phyloP scores from a whole-genome alignment of 2,329 filamentous ascomycete genomes.

The Daldinia sp. region DNA sequence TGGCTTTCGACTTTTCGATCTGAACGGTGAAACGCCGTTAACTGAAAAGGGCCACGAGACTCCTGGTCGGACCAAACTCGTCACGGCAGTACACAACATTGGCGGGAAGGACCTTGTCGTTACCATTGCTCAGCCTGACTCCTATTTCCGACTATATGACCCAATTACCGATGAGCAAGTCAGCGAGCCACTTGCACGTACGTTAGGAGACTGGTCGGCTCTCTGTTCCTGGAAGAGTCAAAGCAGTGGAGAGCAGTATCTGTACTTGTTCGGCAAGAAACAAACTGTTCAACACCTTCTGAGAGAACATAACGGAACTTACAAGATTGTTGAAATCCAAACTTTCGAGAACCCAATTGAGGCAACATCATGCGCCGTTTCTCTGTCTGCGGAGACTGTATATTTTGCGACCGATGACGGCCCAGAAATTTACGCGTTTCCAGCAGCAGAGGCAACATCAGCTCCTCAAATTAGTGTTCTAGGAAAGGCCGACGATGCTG shows the following conservation, averaged over 20 bases:
- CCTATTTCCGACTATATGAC: constrained; percentile 57
- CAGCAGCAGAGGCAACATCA: constrained; percentile 55
- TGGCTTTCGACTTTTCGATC: constrained; percentile 56
- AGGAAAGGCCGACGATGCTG: constrained; percentile 54
- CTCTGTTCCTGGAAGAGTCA: constrained; percentile 60
- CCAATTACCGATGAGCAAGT: constrained; percentile 51
- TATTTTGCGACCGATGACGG: constrained; percentile 58
- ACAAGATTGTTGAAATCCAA: constrained; percentile 59
- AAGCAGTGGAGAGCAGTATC: constrained; percentile 56
- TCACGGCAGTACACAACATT: constrained; percentile 56
- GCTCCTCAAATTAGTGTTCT: constrained; percentile 53
- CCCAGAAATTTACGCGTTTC: constrained; percentile 55
- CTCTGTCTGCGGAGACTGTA: constrained; percentile 52
- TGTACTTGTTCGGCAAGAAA: constrained; percentile 61
- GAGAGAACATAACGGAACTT: constrained; percentile 44
- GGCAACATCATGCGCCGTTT: constrained; percentile 58
- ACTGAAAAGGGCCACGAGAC: constrained; percentile 50
- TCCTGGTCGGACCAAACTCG: constrained; percentile 61
- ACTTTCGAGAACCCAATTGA: constrained; percentile 58
- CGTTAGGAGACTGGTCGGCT: constrained; percentile 62
- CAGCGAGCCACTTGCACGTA: constrained; percentile 50
- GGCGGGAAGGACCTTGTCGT: constrained; percentile 55
- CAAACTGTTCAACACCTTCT: constrained; percentile 56
- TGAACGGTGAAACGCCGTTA: constrained; percentile 51
- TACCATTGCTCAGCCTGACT: constrained; percentile 59